Evolutionary conservation across 805 yeast genomes (phyloP).

Genomic region (Candida odintsovae): DNA sequence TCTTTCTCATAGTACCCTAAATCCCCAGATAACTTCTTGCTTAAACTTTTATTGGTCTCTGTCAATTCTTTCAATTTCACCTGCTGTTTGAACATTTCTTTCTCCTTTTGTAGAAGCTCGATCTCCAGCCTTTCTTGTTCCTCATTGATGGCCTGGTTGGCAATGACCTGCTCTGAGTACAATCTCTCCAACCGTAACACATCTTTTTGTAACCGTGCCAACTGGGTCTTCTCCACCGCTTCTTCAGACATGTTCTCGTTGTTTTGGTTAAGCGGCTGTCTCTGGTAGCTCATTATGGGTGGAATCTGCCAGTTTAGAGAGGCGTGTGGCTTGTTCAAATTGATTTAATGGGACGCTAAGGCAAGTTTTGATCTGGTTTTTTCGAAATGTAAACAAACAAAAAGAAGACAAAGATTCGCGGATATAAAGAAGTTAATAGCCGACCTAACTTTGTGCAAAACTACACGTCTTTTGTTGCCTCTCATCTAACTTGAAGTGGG

Average conservation of each 20-base stretch:
- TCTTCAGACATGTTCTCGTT: slow-evolving; percentile 3
- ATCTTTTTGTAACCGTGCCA: slow-evolving; percentile 2
- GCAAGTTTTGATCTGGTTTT: not conserved
- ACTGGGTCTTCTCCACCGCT: not conserved
- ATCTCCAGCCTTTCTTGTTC: slow-evolving; percentile 31
- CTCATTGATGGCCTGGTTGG: slow-evolving; percentile 25
- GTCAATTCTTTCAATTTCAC: slow-evolving; percentile 4
- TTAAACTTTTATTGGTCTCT: slow-evolving; percentile 11
- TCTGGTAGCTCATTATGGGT: not conserved
- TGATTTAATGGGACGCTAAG: no score
- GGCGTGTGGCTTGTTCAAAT: not conserved
- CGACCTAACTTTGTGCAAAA: no score
- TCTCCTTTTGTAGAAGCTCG: slow-evolving; percentile 27
- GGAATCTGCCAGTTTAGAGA: not conserved
- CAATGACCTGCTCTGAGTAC: slow-evolving; percentile 17
- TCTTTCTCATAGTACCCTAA: slow-evolving; percentile 13
- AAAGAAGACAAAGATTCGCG: not conserved
- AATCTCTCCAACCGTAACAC: slow-evolving; percentile 13
- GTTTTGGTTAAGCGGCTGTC: not conserved
- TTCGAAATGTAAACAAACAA: slow-evolving; percentile 6
- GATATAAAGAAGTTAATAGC: no score
- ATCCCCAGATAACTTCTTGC: slow-evolving; percentile 12
- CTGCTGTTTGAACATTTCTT: slow-evolving; percentile 10
- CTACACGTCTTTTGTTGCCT: no score
- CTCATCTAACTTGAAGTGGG: not conserved